Evolutionary conservation across 164 flowering plant species (phyloP).

Genomic region (Pachysandra terminalis): DNA sequence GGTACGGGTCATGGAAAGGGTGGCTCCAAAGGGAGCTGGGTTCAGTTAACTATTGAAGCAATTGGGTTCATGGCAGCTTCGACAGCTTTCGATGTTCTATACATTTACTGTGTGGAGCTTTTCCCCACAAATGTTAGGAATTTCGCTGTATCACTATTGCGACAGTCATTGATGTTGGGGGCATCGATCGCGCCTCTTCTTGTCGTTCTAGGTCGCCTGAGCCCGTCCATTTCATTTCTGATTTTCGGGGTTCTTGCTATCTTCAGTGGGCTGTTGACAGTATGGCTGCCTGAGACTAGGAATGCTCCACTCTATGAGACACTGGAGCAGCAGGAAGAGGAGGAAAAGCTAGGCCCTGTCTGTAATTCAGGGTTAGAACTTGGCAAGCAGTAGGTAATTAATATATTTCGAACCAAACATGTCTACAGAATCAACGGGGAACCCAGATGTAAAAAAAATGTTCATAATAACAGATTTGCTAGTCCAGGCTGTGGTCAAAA

Average conservation of each 20-base stretch:
- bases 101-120: constrained; percentile 54
- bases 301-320: constrained; percentile 58
- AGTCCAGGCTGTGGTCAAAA: too few relatives aligned
- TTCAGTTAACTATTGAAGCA: constrained; percentile 41
- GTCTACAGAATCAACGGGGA: not conserved
- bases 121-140: constrained; percentile 68
- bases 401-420: too few relatives aligned
- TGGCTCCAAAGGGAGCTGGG: constrained; percentile 24
- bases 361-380: constrained; percentile 24
- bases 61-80: constrained; percentile 68
- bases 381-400: constrained; percentile 14
- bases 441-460: too few relatives aligned
- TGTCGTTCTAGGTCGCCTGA: constrained; percentile 45
- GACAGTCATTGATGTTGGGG: constrained; percentile 57
- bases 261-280: constrained; percentile 38
- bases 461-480: too few relatives aligned
- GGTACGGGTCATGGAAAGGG: not conserved
- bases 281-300: constrained; percentile 59
- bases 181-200: constrained; percentile 52
- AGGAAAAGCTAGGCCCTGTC: constrained; percentile 22
- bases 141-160: constrained; percentile 46
- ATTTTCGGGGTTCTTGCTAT: constrained; percentile 42
- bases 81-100: constrained; percentile 45
- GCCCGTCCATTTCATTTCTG: constrained; percentile 41
- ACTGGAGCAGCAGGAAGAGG: constrained; percentile 58